Evolutionary conservation across 495 filamentous ascomycete species (phyloP).

Genomic region (Penicillium egyptiacum): DNA sequence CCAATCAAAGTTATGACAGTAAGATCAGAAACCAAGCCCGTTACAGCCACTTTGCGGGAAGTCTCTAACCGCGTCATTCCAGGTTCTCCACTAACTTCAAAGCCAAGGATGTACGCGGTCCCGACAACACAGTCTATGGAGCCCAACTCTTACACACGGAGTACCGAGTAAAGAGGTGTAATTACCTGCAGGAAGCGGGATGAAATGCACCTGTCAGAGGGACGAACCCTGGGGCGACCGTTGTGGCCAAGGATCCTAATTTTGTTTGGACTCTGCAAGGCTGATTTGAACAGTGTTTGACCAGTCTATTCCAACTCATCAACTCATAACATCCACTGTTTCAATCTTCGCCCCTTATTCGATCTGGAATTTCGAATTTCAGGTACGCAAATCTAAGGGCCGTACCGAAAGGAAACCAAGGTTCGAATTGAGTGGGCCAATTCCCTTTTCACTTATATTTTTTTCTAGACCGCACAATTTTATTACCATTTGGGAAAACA

Average conservation of each 20-base stretch:
- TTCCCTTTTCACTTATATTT: not conserved
- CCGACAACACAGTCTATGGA: constrained; percentile 23
- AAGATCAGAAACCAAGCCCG: not conserved
- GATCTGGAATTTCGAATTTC: not conserved
- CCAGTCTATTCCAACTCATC: not conserved
- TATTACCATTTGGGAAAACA: not conserved
- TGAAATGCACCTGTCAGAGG: constrained; percentile 25
- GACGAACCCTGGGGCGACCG: constrained; percentile 36
- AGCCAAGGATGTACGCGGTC: constrained; percentile 12
- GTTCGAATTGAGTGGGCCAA: constrained; percentile 16
- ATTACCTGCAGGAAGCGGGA: constrained; percentile 22
- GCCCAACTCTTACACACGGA: constrained; percentile 15
- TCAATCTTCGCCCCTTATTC: constrained; percentile 3
- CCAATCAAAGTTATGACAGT: constrained; percentile 3
- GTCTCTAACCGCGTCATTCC: constrained; percentile 10
- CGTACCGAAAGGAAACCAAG: constrained; percentile 22
- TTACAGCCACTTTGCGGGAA: not conserved
- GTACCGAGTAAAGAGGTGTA: constrained; percentile 4
- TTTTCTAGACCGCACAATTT: not conserved
- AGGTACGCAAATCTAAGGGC: constrained; percentile 15
- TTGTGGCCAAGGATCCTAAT: constrained; percentile 25
- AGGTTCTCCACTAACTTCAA: constrained; percentile 4
- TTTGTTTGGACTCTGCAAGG: constrained; percentile 5
- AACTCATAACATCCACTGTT: constrained; percentile 4
- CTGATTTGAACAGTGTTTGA: constrained; percentile 1